Percentiles rank a stretch among this genome's conserved stretches.
These are phyloP conservation scores for Phytophthora hybrid DNA, from an alignment of 352 stramenopile species.

Conservation along the genomic window DNA sequence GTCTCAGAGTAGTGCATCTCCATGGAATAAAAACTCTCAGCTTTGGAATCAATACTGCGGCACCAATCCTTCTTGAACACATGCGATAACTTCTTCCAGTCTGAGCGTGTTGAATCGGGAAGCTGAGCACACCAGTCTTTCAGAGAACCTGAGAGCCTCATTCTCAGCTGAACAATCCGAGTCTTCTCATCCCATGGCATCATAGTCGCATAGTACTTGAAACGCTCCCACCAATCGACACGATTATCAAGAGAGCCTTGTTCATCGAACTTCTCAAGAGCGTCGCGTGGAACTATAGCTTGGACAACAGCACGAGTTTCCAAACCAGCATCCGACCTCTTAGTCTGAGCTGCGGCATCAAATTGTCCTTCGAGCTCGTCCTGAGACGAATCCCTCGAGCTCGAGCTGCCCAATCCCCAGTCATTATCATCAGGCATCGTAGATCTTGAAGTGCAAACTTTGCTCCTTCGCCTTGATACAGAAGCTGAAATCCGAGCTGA, in stretches of 20 bases:
- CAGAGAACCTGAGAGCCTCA: not conserved
- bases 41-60: not conserved
- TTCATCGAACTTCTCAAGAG: not conserved
- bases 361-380: not conserved
- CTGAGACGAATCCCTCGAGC: not conserved
- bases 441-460: too few relatives aligned
- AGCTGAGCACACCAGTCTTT: not conserved
- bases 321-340: not conserved
- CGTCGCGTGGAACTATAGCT: not conserved
- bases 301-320: not conserved
- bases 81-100: not conserved
- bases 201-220: constrained; percentile 10
- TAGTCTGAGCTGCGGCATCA: not conserved
- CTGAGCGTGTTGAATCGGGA: not conserved
- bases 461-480: too few relatives aligned
- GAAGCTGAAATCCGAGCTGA: too few relatives aligned
- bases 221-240: constrained; percentile 8
- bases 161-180: not conserved
- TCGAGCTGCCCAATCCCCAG: not conserved
- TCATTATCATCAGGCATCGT: too few relatives aligned
- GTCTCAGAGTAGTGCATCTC: not conserved
- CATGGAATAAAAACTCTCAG: not conserved
- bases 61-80: not conserved
- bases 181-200: constrained; percentile 1
- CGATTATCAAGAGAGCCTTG: not conserved